Percentiles rank a stretch among this genome's conserved stretches.
These are phyloP conservation scores for Rugonectria rugulosa DNA, from an alignment of 2,329 filamentous ascomycete species.

Conservation along the genomic window DNA sequence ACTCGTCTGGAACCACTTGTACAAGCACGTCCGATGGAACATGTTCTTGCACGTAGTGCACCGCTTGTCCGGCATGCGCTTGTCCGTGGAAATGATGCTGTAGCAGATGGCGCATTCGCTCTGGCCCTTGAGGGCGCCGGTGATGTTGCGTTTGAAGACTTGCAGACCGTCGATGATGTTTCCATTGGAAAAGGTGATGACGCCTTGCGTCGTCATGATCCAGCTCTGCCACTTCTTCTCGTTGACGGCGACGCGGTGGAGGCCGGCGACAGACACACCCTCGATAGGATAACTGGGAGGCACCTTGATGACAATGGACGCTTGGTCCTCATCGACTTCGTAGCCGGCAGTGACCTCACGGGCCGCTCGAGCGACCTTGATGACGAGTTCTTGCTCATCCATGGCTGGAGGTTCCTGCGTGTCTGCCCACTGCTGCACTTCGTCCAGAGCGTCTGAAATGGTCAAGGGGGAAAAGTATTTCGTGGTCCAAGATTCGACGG, in stretches of 20 bases:
- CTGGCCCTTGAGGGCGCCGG: constrained; percentile 88
- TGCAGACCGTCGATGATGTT: constrained; percentile 86
- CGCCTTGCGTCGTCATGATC: constrained; percentile 87
- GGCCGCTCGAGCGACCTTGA: constrained; percentile 76
- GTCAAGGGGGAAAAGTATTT: constrained; percentile 80
- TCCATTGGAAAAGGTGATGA: constrained; percentile 92
- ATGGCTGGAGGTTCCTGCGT: constrained; percentile 55
- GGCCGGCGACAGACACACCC: constrained; percentile 75
- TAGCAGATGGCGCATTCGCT: constrained; percentile 98
- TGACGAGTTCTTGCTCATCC: constrained; percentile 63
- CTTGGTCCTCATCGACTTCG: constrained; percentile 85
- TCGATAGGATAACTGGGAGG: constrained; percentile 85
- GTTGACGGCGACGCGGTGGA: constrained; percentile 85
- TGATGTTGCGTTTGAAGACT: constrained; percentile 86
- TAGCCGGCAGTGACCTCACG: constrained; percentile 86
- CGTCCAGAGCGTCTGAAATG: constrained; percentile 69
- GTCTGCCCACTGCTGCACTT: constrained; percentile 72
- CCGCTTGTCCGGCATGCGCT: constrained; percentile 88
- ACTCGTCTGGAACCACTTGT: constrained; percentile 96
- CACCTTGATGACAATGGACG: constrained; percentile 82
- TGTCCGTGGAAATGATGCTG: constrained; percentile 87
- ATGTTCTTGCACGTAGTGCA: constrained; percentile 93
- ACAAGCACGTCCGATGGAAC: constrained; percentile 90
- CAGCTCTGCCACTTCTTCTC: constrained; percentile 94
- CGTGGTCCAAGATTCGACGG: constrained; percentile 85